These are phyloP conservation scores for Penstemon barbatus DNA, from an alignment of 257 asterid species.

Conservation along the genomic window DNA sequence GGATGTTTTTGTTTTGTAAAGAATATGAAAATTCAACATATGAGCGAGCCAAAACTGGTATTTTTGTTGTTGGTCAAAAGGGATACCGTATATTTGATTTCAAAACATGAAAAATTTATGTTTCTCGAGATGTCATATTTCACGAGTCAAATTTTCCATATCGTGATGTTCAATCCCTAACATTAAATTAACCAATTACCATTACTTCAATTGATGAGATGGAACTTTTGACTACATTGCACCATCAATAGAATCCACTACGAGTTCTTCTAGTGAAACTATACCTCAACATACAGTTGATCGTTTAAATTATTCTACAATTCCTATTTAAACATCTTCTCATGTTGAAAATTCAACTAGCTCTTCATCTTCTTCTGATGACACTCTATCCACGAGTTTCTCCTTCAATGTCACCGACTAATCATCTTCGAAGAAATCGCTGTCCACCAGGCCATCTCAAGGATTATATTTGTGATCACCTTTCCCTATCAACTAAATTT, in stretches of 20 bases:
- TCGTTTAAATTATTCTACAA: too few relatives aligned
- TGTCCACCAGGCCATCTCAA: slow-evolving; percentile 4
- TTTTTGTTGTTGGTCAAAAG: too few relatives aligned
- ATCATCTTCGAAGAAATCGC: not conserved
- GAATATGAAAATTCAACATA: slow-evolving; percentile 5
- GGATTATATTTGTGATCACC: not conserved
- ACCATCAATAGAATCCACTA: too few relatives aligned
- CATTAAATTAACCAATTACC: not conserved
- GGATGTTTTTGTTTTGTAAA: slow-evolving; percentile 6
- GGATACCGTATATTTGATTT: not conserved
- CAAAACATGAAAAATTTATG: not conserved
- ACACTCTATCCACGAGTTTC: not conserved
- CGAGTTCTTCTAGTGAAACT: too few relatives aligned
- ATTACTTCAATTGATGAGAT: too few relatives aligned
- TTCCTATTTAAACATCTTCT: too few relatives aligned
- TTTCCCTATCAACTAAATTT: not conserved
- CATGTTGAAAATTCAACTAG: not conserved
- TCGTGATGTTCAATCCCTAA: not conserved
- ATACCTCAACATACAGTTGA: too few relatives aligned
- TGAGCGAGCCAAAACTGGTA: not conserved
- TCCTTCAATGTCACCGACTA: not conserved
- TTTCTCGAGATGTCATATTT: not conserved
- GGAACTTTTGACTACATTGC: too few relatives aligned
- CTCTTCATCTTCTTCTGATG: not conserved
- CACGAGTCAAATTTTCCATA: not conserved